These are phyloP conservation scores for Phytophthora sp. DNA, from an alignment of 352 stramenopile species.

Conservation along the genomic window DNA sequence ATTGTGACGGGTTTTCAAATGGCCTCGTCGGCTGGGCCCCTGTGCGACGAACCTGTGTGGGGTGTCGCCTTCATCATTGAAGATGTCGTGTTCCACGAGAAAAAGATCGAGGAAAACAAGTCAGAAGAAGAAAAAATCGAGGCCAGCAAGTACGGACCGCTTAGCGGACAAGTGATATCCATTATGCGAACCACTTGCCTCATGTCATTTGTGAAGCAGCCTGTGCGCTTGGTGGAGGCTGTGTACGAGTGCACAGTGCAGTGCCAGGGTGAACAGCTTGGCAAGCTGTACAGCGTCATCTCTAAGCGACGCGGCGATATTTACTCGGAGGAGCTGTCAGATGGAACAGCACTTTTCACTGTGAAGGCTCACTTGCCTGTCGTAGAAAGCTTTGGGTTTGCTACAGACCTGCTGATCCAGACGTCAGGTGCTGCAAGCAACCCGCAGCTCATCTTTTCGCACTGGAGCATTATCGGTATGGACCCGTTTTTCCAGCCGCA, in stretches of 20 bases:
- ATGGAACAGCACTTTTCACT: slow-evolving; percentile 94
- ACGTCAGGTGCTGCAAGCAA: slow-evolving; percentile 96
- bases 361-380: slow-evolving; percentile 95
- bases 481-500: slow-evolving; percentile 97
- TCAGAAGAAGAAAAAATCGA: slow-evolving; percentile 31
- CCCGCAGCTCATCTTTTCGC: slow-evolving; percentile 95
- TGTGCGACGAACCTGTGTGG: slow-evolving; percentile 92
- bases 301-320: slow-evolving; percentile 93
- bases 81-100: slow-evolving; percentile 66
- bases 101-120: slow-evolving; percentile 36
- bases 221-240: slow-evolving; percentile 91
- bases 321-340: slow-evolving; percentile 85
- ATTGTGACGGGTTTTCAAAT: slow-evolving; percentile 88
- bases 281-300: slow-evolving; percentile 95
- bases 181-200: slow-evolving; percentile 77
- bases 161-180: slow-evolving; percentile 86
- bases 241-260: slow-evolving; percentile 92
- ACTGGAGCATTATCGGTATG: slow-evolving; percentile 94
- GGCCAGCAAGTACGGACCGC: slow-evolving; percentile 62
- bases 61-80: slow-evolving; percentile 91
- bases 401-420: slow-evolving; percentile 93
- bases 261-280: slow-evolving; percentile 90
- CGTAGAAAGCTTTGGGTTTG: slow-evolving; percentile 94
- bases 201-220: slow-evolving; percentile 81
- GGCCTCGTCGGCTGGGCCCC: slow-evolving; percentile 75